Percentiles rank a stretch among this genome's conserved stretches.
Evolutionary conservation across 2,329 filamentous ascomycete species (phyloP).

Genomic region (Epichloe baconii): DNA sequence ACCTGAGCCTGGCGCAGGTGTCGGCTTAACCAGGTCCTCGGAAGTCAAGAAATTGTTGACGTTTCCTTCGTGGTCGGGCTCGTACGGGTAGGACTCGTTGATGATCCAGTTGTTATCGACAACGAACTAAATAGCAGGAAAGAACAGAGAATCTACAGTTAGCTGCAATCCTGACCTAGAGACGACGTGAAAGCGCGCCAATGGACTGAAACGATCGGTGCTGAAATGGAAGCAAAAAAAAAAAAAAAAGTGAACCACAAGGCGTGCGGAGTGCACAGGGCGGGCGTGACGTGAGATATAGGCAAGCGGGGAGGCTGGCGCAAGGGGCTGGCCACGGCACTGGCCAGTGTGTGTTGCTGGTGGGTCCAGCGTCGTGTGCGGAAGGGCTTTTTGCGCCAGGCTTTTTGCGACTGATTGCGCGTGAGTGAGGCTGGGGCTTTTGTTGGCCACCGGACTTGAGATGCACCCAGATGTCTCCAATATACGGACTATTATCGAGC

Average conservation of each 20-base stretch:
- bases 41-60: slow-evolving; percentile 83
- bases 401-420: neutral
- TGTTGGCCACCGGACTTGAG: too few relatives aligned
- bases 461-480: neutral
- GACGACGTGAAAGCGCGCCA: slow-evolving; percentile 4
- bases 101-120: slow-evolving; percentile 85
- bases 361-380: slow-evolving; percentile 4
- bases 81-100: slow-evolving; percentile 67
- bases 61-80: slow-evolving; percentile 72
- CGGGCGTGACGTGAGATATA: slow-evolving; percentile 12
- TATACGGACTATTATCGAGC: neutral
- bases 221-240: neutral
- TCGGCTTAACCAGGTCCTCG: slow-evolving; percentile 46
- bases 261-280: slow-evolving; percentile 7
- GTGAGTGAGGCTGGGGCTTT: neutral
- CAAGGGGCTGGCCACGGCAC: slow-evolving; percentile 1
- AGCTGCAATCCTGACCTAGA: slow-evolving; percentile 5
- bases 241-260: slow-evolving; percentile 8
- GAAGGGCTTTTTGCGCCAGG: slow-evolving; percentile 3
- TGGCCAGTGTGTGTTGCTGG: slow-evolving; percentile 1
- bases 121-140: slow-evolving; percentile 57
- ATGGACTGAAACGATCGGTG: slow-evolving; percentile 1
- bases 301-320: slow-evolving; percentile 12
- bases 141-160: slow-evolving; percentile 7
- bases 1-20: neutral